These are phyloP conservation scores for Dunaliella salina DNA, from an alignment of 163 green algal genomes.

Conservation along the genomic window DNA sequence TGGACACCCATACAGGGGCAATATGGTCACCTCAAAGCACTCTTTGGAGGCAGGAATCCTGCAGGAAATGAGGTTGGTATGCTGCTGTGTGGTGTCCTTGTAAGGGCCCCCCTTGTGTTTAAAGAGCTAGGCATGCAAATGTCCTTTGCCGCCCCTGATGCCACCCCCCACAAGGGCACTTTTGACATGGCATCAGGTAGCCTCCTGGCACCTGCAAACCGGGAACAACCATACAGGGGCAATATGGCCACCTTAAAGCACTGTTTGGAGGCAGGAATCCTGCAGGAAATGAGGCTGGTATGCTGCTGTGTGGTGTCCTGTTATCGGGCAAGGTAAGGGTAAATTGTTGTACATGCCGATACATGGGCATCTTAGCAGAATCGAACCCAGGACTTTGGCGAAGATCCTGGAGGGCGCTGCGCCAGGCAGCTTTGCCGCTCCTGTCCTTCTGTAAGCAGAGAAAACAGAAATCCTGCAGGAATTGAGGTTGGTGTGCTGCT, in stretches of 20 bases:
- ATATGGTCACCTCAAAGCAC: not conserved
- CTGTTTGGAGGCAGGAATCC: not conserved
- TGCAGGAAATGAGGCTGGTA: slow-evolving; percentile 1
- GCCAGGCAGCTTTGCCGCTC: too few species aligned
- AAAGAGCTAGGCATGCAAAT: slow-evolving; percentile 4
- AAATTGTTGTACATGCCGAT: too few species aligned
- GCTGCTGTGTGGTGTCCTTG: too few species aligned
- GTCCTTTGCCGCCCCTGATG: not conserved
- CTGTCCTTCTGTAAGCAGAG: not conserved
- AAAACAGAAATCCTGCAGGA: not conserved
- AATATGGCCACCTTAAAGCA: not conserved
- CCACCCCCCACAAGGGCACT: not conserved
- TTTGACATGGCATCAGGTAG: not conserved
- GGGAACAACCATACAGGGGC: not conserved
- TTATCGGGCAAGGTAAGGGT: not conserved
- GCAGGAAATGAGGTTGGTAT: slow-evolving; percentile 1
- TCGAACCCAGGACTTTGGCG: too few species aligned
- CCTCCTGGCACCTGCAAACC: not conserved
- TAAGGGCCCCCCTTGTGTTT: not conserved
- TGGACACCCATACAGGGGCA: not conserved
- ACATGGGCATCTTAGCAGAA: too few species aligned
- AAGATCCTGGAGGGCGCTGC: too few species aligned
- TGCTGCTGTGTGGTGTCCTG: too few species aligned
- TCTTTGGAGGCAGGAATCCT: not conserved
- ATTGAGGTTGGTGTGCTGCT: too few species aligned